Evolutionary conservation across 2,329 filamentous ascomycete genomes (phyloP), one percentile per base, ranked within the genome.

Genomic region (Hymenoscyphus albidus): DNA sequence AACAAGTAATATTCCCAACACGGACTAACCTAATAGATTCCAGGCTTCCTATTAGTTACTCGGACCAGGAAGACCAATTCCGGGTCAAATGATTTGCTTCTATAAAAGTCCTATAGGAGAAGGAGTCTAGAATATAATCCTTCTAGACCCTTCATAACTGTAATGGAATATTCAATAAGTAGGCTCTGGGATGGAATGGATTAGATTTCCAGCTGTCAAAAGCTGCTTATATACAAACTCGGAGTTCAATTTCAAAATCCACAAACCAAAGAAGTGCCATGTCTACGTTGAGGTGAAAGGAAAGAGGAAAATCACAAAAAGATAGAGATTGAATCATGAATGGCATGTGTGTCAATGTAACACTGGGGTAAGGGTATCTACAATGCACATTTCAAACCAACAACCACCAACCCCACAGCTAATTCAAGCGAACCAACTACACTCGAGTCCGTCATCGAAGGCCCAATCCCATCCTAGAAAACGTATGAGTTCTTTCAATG

Each of bases 401-500:
- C 18, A 22, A 48, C 44, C n/a, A 27, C 18, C 35, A 35, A 54
- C 13, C 18, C 18, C 48, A 54, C 48, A 54, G 48, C 18, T n/a
- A 54, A 12, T 35, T 10, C 35, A 35, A 35, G 35, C 48, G 48
- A 54, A 12, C 18, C 48, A 3, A 27, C 12, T 18, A 18, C 16
- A 18, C n/a, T 6, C n/a, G 14, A n/a, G 14, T 44, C n/a, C 42
- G 13, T 16, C 16, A 42, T 14, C n/a, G 42, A 12, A 22, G 18
- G 7, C 18, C 44, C 22, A 51, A 22, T 2, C 18, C 18, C 10
- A 54, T 2, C 48, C 48, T 54, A 54, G 48, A 16, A 54, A 54
- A 54, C 13, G 48, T 54, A 54, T 54, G 22, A 48, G 14, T 48
- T 48, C 44, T 48, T 48, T 48, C n/a, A 48, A 48, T 48, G 44